phyloP scores from a whole-genome alignment of 2,329 filamentous ascomycete species.

The Blumeria graminis region DNA sequence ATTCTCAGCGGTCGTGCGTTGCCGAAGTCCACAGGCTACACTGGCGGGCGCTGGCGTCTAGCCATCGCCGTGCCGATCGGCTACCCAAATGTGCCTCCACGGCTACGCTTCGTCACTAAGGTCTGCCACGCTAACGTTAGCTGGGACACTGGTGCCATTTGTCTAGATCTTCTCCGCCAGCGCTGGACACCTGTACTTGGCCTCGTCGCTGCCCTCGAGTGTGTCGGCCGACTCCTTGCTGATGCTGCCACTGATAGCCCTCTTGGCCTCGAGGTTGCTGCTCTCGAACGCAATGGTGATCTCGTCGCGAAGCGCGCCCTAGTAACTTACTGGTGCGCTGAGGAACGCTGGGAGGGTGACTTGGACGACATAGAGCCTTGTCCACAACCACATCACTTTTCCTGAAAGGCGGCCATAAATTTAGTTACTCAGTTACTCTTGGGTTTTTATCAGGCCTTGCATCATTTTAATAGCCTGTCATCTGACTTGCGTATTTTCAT shows the following conservation, averaged over 20 bases:
- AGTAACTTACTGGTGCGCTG: conserved; percentile 45
- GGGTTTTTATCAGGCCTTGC: background rate
- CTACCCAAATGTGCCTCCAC: conserved; percentile 61
- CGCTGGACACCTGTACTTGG: conserved; percentile 75
- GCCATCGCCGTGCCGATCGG: conserved; percentile 47
- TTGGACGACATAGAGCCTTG: conserved; percentile 5
- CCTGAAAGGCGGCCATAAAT: background rate
- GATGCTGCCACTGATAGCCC: conserved; percentile 50
- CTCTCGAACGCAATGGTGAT: conserved; percentile 22
- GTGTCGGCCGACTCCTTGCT: conserved; percentile 43
- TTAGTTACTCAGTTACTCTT: background rate
- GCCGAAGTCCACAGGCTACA: conserved; percentile 9
- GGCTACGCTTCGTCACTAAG: conserved; percentile 57
- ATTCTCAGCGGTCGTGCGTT: conserved; percentile 31
- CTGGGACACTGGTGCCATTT: conserved; percentile 66
- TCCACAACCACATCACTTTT: too few relatives aligned
- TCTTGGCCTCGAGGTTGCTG: conserved; percentile 57
- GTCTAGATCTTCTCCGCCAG: conserved; percentile 60
- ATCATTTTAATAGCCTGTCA: too few relatives aligned
- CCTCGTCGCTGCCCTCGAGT: conserved; percentile 48
- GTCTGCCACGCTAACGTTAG: conserved; percentile 67
- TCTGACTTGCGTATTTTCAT: too few relatives aligned
- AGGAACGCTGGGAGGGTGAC: conserved; percentile 23
- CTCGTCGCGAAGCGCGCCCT: conserved; percentile 35
- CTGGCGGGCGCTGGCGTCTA: conserved; percentile 58